These are phyloP conservation scores for Candida silvicultrix DNA, from an alignment of 805 yeast species.

Conservation along the genomic window DNA sequence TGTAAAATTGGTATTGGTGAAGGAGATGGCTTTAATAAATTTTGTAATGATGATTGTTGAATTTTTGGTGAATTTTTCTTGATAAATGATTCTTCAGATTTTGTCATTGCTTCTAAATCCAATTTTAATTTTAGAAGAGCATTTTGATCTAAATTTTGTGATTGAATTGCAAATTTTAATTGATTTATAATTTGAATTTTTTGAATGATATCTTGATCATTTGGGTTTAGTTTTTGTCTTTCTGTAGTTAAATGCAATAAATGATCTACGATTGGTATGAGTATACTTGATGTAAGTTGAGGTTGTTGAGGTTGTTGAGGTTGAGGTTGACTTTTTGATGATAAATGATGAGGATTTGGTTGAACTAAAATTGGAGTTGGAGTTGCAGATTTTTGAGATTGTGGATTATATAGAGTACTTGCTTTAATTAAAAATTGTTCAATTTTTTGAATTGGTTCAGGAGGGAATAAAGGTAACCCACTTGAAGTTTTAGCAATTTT, in stretches of 20 bases:
- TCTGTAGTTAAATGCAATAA: slow-evolving; percentile 27
- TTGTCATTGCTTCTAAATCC: slow-evolving; percentile 28
- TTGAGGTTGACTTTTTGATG: slow-evolving; percentile 22
- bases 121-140: slow-evolving; percentile 24
- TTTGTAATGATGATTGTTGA: slow-evolving; percentile 8
- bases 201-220: slow-evolving; percentile 21
- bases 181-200: slow-evolving; percentile 29
- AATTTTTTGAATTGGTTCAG: slow-evolving; percentile 60
- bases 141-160: slow-evolving; percentile 19
- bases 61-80: slow-evolving; percentile 23
- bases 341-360: slow-evolving; percentile 8
- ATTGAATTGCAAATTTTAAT: slow-evolving; percentile 27
- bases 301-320: slow-evolving; percentile 9
- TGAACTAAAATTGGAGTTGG: background rate
- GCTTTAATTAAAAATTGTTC: slow-evolving; percentile 67
- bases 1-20: background rate
- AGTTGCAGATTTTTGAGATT: slow-evolving; percentile 3
- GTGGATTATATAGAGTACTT: slow-evolving; percentile 34
- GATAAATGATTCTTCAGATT: slow-evolving; percentile 30
- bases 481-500: slow-evolving; percentile 55
- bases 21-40: slow-evolving; percentile 1
- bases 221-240: slow-evolving; percentile 24
- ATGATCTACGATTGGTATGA: slow-evolving; percentile 29
- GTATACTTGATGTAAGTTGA: slow-evolving; percentile 10
- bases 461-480: slow-evolving; percentile 67